These are phyloP conservation scores for Trametes maxima DNA, from an alignment of 768 basidiomycete species.

Conservation along the genomic window DNA sequence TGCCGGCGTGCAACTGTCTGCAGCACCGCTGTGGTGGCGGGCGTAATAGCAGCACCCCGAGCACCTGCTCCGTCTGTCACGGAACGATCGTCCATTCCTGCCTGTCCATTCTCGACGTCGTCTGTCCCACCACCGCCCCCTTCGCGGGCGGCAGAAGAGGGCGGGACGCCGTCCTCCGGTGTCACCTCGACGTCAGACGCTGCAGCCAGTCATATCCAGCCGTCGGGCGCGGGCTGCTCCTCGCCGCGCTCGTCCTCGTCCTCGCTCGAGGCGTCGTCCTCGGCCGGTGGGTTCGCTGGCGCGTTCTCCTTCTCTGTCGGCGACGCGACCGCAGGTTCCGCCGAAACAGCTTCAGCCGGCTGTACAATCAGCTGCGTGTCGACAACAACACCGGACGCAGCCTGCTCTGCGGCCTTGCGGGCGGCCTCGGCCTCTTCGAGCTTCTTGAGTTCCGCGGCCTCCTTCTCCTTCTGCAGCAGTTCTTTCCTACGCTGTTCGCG, in stretches of 20 bases:
- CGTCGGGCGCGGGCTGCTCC: conserved; percentile 21
- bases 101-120: neutral
- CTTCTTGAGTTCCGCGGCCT: conserved; percentile 65
- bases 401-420: conserved; percentile 28
- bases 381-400: conserved; percentile 15
- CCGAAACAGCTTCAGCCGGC: neutral
- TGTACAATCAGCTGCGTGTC: neutral
- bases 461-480: conserved; percentile 50
- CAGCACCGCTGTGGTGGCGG: conserved; percentile 5
- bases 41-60: neutral
- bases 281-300: conserved; percentile 39
- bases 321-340: neutral
- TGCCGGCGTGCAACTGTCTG: conserved; percentile 24
- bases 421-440: conserved; percentile 58
- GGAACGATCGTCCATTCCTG: conserved; percentile 8
- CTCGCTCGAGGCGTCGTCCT: conserved; percentile 42
- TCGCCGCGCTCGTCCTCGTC: conserved; percentile 31
- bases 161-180: neutral
- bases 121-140: neutral
- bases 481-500: conserved; percentile 50
- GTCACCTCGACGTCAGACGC: conserved; percentile 5
- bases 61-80: conserved; percentile 9
- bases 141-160: neutral
- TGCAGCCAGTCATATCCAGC: conserved; percentile 23
- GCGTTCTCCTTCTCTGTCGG: conserved; percentile 30